A percentile compares a stretch with the other conserved stretches of the same genome.
Evolutionary conservation across 805 yeast genomes (phyloP).

Genomic region (Yarrowia sp.): DNA sequence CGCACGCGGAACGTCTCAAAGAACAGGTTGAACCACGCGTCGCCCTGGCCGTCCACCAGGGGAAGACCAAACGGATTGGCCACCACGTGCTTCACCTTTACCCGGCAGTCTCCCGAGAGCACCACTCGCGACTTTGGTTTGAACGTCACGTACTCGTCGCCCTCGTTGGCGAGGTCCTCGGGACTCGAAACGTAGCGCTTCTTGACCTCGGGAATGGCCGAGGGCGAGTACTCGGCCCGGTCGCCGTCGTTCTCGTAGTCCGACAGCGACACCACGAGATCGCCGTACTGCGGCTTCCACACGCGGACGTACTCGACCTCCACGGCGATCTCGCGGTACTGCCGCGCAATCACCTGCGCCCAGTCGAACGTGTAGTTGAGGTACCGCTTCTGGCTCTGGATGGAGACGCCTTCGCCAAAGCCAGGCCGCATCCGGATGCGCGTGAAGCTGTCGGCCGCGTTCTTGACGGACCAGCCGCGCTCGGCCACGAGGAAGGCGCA

Average conservation of each 20-base stretch:
- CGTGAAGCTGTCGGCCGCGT: constrained; percentile 56
- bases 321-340: constrained; percentile 31
- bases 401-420: constrained; percentile 67
- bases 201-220: constrained; percentile 6
- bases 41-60: constrained; percentile 35
- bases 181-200: constrained; percentile 3
- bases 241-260: constrained; percentile 21
- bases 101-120: constrained; percentile 1
- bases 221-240: constrained; percentile 5
- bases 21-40: constrained; percentile 47
- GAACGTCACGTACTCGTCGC: neutral
- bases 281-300: constrained; percentile 16
- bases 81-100: constrained; percentile 20
- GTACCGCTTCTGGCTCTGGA: constrained; percentile 65
- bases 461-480: constrained; percentile 42
- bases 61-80: constrained; percentile 24
- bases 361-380: constrained; percentile 54
- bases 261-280: neutral
- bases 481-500: constrained; percentile 66
- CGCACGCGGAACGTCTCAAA: constrained; percentile 43
- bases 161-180: neutral
- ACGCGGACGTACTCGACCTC: constrained; percentile 28
- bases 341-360: constrained; percentile 30
- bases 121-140: neutral
- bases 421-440: constrained; percentile 53